A percentile compares a stretch with the other conserved stretches of the same genome.
phyloP scores from a whole-genome alignment of 345 rosid species.

The Syzygium aqueum region DNA sequence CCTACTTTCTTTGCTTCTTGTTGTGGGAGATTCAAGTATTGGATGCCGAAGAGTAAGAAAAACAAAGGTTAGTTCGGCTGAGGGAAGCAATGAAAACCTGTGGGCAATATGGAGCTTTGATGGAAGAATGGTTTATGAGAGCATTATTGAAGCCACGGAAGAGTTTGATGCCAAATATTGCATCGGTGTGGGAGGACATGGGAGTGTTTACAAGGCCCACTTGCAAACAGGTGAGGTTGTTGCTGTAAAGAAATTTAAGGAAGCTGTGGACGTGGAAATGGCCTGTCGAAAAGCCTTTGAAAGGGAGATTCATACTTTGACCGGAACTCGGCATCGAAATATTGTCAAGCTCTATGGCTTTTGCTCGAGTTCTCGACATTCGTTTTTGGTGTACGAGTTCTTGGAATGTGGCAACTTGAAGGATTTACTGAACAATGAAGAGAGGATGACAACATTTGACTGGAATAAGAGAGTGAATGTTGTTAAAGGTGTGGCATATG shows the following conservation, averaged over 20 bases:
- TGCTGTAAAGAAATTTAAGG: not conserved
- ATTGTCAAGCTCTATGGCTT: not conserved
- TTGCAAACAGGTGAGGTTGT: not conserved
- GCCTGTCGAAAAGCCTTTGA: not conserved
- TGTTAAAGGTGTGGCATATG: not conserved
- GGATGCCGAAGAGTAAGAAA: not conserved
- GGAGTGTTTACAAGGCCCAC: conserved; percentile 10
- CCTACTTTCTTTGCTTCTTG: not conserved
- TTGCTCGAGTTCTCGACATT: not conserved
- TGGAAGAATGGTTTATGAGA: conserved; percentile 8
- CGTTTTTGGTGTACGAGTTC: not conserved
- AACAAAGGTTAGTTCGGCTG: not conserved
- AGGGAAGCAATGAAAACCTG: not conserved
- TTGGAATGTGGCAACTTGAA: not conserved
- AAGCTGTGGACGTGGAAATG: not conserved
- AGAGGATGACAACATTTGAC: not conserved
- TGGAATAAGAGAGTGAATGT: conserved; percentile 9
- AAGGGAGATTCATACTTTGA: not conserved
- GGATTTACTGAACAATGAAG: not conserved
- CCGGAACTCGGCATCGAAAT: not conserved
- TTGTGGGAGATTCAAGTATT: not conserved
- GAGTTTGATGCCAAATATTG: conserved; percentile 5
- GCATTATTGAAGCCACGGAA: conserved; percentile 8
- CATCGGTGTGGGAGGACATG: conserved; percentile 14
- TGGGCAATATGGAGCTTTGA: not conserved